Base-by-base conservation (phyloP, 768 basidiomycete species). In the Aureoboletus auriporus region DNA sequence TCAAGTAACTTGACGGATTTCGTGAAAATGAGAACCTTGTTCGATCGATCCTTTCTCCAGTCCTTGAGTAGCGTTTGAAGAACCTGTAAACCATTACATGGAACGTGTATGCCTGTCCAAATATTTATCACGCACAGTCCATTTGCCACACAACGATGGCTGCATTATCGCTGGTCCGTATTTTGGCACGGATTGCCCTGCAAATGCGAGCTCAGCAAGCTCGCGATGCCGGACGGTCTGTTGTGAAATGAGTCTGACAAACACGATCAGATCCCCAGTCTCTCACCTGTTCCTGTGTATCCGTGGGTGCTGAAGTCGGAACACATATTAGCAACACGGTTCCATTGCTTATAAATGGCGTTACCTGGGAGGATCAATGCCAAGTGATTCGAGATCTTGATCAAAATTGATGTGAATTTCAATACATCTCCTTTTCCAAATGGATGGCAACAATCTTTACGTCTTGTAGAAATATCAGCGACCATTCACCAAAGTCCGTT, bases 21-120 rank as follows among this genome's bases (percentile, higher is more conserved):
- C 3, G 93, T 93, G 68, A 97, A 97, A 49, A 97, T 83, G 37
- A 97, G 73, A 35, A 96, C 91, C 69, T 96, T 97, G 68, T 89
- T 93, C 0, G 77, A 73, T 14, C 67, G 63, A 40, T 83, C 82
- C 56, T 78, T 78, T 58, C 78, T 76, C 79, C 84, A 84, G 39
- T 83, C 77, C 40, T 75, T 77, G 17, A 97, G 70, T 3, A 88
- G 69, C 7, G 73, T 70, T 49, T 83, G 75, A 8, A 93, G 71
- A 0, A 89, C 79, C 88, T 93, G 53, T 1, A 6, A n/a, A n/a
- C 4, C 26, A 41, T 14, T 17, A 12, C 11, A 33, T 44, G 37
- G n/a, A 13, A 12, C n/a, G 20, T 10, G 5, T 20, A 42, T 6
- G 9, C 6, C 16, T 17, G 42, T 37, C 27, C 9, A 28, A 14